Evolutionary conservation across 31 red algal species (phyloP), one percentile per base, ranked within the genome.

Genomic region (Asparagopsis taxiformis): DNA sequence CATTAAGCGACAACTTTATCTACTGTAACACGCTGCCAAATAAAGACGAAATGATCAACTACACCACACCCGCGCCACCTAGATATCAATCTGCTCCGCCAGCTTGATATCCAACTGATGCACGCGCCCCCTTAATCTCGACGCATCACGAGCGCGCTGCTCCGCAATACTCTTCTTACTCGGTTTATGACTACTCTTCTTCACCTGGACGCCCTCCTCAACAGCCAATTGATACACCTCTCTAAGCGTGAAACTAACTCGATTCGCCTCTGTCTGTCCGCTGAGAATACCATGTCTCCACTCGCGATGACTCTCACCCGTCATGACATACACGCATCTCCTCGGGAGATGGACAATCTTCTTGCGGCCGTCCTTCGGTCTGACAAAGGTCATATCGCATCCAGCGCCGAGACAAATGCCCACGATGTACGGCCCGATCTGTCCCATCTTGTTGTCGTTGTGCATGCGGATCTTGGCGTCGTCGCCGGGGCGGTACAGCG

Each of bases 391-490:
- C 83, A 88, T 88, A 33, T 78, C 51, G 31, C 64, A 70, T 39
- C 70, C 73, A 48, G 66, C 72, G 19, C 59, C 46, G 10, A 88
- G 59, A 53, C 83, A 88, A 59, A 88, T 78, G 7, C 83, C 83
- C 16, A 88, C 83, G 17, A 88, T 88, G 50, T 65, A 78, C 36
- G 72, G 73, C 31, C 83, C 83, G 25, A 88, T 16, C 44, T 88
- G 63, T 5, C 83, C 83, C 83, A 88, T 88, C 41, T 78, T 77
- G 51, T 88, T 88, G 31, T 88, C 83, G 54, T 88, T 88, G 54
- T 88, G 83, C 65, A 78, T 78, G 15, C 71, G 63, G 62, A 88
- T 88, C 46, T 78, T 77, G 11, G n/a, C 15, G 25, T 77, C 64
- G 41, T 78, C 73, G 22, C 72, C 54, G 31, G 50, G 52, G 21